Base-by-base conservation (phyloP, 2,329 filamentous ascomycete species). In the Allantophomopsis lycopodina region DNA sequence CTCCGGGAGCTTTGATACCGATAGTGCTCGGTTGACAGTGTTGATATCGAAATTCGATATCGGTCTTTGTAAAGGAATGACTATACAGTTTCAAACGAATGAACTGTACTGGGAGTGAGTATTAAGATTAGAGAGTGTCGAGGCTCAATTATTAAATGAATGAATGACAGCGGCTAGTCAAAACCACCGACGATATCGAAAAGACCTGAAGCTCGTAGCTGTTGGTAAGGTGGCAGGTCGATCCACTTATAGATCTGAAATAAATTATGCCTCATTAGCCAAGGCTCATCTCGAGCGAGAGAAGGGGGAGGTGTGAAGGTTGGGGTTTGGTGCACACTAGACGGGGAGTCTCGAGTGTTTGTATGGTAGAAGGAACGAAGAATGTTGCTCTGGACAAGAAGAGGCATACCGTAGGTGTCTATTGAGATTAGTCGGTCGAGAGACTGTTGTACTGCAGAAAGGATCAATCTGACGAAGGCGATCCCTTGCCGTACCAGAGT, bases 1-100 rank as follows among this genome's bases (percentile, higher is more conserved):
- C 54, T 46, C 55, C 55, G 50, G 55, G 55, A 57, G 54, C 53
- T 57, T 51, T 51, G 32, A 37, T 40, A 55, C 51, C 47, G 49
- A 49, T 42, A 51, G 48, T 51, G 44, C 43, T 50, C 41, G 43
- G 44, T 43, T 40, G 44, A 43, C 44, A 50, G 48, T 52, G 48
- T n/a, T 39, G 32, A 17, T 34, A 15, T 34, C 16, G 32, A 7
- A 17, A 43, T 28, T 28, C 23, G 43, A 46, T 37, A 38, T 38
- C 23, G 30, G 32, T 20, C 37, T 20, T 41, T 42, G 35, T 35
- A 51, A 55, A 52, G 40, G 53, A 55, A 49, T 51, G 53, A 50
- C 42, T 36, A 41, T 45, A 46, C 44, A 40, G 46, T 48, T 48
- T 28, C 23, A 28, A 28, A 28, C 41, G 34, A 43, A 42, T 28